Evolutionary conservation across 768 basidiomycete genomes (phyloP).

Genomic region (Ephemerocybe angulata): DNA sequence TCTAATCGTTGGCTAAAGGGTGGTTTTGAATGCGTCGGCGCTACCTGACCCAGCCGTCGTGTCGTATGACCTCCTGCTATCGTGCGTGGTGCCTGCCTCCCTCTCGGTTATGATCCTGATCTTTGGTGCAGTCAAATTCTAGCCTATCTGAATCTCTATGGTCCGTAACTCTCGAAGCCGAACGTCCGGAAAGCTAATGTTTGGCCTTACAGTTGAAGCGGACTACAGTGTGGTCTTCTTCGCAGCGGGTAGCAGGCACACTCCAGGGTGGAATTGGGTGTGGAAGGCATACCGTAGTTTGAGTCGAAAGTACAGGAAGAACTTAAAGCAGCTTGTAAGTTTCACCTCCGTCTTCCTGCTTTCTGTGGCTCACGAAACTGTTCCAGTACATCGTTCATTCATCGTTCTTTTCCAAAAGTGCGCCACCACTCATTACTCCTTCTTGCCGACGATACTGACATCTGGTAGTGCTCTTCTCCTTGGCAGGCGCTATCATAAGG

Average conservation of each 20-base stretch:
- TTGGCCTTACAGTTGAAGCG: constrained; percentile 59
- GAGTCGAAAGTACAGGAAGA: constrained; percentile 82
- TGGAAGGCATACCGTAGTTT: constrained; percentile 86
- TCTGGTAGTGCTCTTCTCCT: constrained; percentile 74
- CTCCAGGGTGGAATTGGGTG: constrained; percentile 85
- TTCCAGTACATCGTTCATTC: constrained; percentile 81
- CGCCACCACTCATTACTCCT: constrained; percentile 18
- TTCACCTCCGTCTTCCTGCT: neutral
- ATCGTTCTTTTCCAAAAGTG: constrained; percentile 85
- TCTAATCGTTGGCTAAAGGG: constrained; percentile 41
- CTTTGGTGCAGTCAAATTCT: constrained; percentile 57
- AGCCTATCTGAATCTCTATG: constrained; percentile 77
- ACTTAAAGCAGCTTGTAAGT: constrained; percentile 76
- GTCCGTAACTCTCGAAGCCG: constrained; percentile 32
- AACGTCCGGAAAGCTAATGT: neutral
- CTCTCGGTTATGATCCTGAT: constrained; percentile 12
- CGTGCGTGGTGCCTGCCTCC: constrained; percentile 41
- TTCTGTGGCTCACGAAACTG: neutral
- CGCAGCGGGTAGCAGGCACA: constrained; percentile 70
- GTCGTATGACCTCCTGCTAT: constrained; percentile 72
- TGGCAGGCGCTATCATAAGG: constrained; percentile 87
- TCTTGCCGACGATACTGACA: constrained; percentile 5
- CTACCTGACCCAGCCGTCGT: constrained; percentile 76
- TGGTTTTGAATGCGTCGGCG: constrained; percentile 78
- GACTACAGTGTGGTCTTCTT: constrained; percentile 89